These are phyloP conservation scores for Globisporangium uncinulatum DNA, from an alignment of 352 stramenopile species.

Conservation along the genomic window DNA sequence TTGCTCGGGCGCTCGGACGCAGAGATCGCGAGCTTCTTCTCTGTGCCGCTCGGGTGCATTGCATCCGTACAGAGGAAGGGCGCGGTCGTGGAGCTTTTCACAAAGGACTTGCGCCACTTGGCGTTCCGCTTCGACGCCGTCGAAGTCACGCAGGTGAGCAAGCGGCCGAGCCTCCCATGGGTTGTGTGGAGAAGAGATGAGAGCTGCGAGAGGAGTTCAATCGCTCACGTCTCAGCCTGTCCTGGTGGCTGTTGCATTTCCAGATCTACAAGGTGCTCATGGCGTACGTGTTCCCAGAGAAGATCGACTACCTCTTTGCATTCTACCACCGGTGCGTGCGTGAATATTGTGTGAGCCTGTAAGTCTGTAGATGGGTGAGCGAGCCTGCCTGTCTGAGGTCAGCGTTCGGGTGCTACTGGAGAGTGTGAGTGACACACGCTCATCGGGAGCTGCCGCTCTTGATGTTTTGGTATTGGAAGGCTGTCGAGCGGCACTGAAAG, in stretches of 20 bases:
- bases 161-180: no score
- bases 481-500: constrained; percentile 37
- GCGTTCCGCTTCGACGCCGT: constrained; percentile 72
- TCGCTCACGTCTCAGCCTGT: neutral
- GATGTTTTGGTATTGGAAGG: constrained; percentile 12
- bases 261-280: constrained; percentile 75
- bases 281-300: constrained; percentile 80
- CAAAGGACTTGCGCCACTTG: constrained; percentile 73
- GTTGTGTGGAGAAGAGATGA: no score
- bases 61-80: constrained; percentile 77
- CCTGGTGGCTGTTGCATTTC: neutral
- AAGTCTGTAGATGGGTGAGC: no score
- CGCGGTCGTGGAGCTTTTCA: constrained; percentile 66
- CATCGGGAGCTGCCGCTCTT: neutral
- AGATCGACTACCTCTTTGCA: constrained; percentile 80
- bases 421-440: neutral
- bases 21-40: constrained; percentile 75
- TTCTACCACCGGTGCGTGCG: constrained; percentile 67
- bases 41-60: constrained; percentile 69
- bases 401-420: neutral
- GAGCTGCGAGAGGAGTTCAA: no score
- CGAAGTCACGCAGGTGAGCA: constrained; percentile 54
- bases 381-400: neutral
- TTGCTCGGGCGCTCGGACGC: constrained; percentile 48
- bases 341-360: no score